phyloP scores from a whole-genome alignment of 768 basidiomycete species.

The Termitomyces sp. region DNA sequence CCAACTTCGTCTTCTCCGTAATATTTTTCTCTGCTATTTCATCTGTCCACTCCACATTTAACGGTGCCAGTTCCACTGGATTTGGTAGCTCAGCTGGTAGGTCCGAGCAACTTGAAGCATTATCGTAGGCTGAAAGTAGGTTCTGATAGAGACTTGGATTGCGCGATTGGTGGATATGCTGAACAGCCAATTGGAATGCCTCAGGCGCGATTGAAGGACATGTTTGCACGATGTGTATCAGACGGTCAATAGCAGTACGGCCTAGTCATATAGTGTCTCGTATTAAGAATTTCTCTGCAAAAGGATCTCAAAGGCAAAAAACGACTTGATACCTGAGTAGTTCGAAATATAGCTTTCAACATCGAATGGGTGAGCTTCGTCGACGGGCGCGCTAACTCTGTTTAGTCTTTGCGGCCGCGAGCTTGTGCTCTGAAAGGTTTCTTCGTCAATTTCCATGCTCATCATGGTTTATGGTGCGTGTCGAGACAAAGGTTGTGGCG shows the following conservation, averaged over 20 bases:
- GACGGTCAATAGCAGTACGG: slow-evolving; percentile 70
- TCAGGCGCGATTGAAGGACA: slow-evolving; percentile 70
- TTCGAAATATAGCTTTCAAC: slow-evolving; percentile 73
- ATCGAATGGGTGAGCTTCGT: slow-evolving; percentile 84
- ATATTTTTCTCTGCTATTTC: slow-evolving; percentile 58
- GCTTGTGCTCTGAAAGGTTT: slow-evolving; percentile 23
- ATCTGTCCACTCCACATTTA: slow-evolving; percentile 74
- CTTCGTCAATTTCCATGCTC: slow-evolving; percentile 39
- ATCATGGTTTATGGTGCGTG: not conserved
- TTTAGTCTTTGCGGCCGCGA: slow-evolving; percentile 16
- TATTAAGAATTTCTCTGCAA: not conserved
- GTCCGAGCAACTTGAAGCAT: slow-evolving; percentile 21
- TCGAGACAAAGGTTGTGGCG: not conserved
- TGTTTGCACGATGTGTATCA: slow-evolving; percentile 58
- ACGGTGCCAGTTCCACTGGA: slow-evolving; percentile 38
- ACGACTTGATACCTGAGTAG: slow-evolving; percentile 54
- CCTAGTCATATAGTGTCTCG: slow-evolving; percentile 33
- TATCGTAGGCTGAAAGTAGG: slow-evolving; percentile 52
- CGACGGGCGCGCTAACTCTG: slow-evolving; percentile 42
- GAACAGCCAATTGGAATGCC: slow-evolving; percentile 63
- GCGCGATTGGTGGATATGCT: slow-evolving; percentile 60
- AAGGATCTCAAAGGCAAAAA: not conserved
- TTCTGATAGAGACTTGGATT: slow-evolving; percentile 59
- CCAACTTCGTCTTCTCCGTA: slow-evolving; percentile 77
- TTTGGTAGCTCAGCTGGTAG: slow-evolving; percentile 37